These are phyloP conservation scores for Dimargaris cristalligena DNA, from an alignment of 192 early-diverging fungal genomes.

Conservation along the genomic window DNA sequence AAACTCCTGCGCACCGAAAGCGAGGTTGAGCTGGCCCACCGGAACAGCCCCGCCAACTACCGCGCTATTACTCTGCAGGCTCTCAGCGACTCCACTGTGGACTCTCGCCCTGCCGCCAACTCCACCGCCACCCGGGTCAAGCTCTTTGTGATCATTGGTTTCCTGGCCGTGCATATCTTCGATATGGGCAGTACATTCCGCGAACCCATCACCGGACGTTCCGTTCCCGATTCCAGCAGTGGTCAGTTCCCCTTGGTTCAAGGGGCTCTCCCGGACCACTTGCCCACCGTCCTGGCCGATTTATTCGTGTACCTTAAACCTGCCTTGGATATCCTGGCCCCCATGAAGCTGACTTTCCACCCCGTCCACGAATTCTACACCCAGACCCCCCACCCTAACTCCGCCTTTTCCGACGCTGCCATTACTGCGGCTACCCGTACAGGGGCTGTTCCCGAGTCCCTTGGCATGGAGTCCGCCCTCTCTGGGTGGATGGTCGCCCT, in stretches of 20 bases:
- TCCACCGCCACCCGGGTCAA: conserved; percentile 40
- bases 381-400: neutral
- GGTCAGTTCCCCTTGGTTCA: neutral
- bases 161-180: conserved; percentile 44
- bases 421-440: neutral
- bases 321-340: neutral
- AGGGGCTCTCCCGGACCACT: neutral
- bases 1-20: conserved; percentile 4
- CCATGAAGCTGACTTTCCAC: conserved; percentile 1
- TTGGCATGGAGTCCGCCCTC: neutral
- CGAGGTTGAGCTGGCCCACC: conserved; percentile 13
- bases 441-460: neutral
- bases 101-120: conserved; percentile 2
- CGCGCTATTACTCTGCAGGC: conserved; percentile 40
- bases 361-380: conserved; percentile 1
- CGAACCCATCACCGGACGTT: neutral
- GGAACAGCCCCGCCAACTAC: conserved; percentile 32
- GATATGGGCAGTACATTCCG: conserved; percentile 39
- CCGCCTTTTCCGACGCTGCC: conserved; percentile 3
- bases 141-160: conserved; percentile 40
- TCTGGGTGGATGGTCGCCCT: conserved; percentile 12
- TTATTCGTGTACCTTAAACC: neutral
- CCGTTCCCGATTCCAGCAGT: neutral
- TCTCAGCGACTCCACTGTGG: conserved; percentile 28
- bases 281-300: neutral